A percentile compares a stretch with the other conserved stretches of the same genome.
Evolutionary conservation across 768 basidiomycete genomes (phyloP).

Genomic region (Tulasnella sp.): DNA sequence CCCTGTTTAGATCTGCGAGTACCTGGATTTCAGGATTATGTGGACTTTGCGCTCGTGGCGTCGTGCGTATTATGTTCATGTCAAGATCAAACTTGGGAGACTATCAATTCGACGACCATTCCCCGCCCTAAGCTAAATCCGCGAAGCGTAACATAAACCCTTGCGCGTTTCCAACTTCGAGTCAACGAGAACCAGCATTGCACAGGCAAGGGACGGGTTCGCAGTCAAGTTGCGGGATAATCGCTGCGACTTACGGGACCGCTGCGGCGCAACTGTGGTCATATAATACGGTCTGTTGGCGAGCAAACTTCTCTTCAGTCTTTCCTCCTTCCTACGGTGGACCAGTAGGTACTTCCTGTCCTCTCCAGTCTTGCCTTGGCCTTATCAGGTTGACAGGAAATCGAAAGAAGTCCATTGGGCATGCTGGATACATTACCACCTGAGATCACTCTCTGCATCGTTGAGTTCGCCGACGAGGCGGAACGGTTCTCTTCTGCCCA

Average conservation of each 20-base stretch:
- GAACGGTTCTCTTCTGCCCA: not conserved
- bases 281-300: too few relatives aligned
- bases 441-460: not conserved
- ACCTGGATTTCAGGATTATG: not conserved
- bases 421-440: not conserved
- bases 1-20: not conserved
- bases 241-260: not conserved
- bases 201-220: not conserved
- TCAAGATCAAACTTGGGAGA: too few relatives aligned
- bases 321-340: too few relatives aligned
- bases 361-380: not conserved
- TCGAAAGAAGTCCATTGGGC: not conserved
- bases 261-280: not conserved
- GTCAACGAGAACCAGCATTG: not conserved
- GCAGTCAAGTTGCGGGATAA: not conserved
- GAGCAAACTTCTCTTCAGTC: too few relatives aligned
- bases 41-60: not conserved
- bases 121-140: too few relatives aligned
- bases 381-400: not conserved
- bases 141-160: too few relatives aligned
- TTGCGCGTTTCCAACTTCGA: too few relatives aligned
- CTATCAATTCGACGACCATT: too few relatives aligned
- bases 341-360: not conserved
- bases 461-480: not conserved
- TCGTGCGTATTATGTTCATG: too few relatives aligned